Evolutionary conservation across 2,329 filamentous ascomycete species (phyloP), one percentile per base, ranked within the genome.

Genomic region (Scedosporium dehoogii): DNA sequence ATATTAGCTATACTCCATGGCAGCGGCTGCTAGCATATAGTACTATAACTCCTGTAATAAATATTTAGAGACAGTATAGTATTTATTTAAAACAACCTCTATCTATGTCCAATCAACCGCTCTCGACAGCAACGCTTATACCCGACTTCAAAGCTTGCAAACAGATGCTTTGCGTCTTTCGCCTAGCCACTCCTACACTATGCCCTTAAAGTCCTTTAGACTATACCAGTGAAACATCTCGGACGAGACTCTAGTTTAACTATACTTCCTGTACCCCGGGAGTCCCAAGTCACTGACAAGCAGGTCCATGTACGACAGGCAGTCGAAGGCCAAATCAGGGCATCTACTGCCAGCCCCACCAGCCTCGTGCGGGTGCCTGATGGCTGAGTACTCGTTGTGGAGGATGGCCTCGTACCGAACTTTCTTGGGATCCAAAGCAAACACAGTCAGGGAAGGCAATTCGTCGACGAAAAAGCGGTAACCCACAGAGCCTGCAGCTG

Each of bases 251-350:
- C 42, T 38, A 12, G 38, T 63, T 60, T 59, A 58, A 63, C 7
- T 57, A 60, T 14, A 25, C 58, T 63, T 63, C 58, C 62, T 41
- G 4, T 60, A 46, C n/a, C 42, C 56, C 12, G 25, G 41, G 23
- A 63, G 38, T 6, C 58, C 55, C 12, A 63, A 18, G 29, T 63
- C 62, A 2, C 58, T 56, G 2, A 63, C 58, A 6, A 63, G 62
- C 27, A 63, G n/a, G 33, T 63, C 62, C 14, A 27, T 41, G 44
- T 61, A 63, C 3, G 62, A 58, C 9, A 63, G 55, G 38, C 58
- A 58, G 38, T 63, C 62, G 18, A 63, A 58, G 4, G 61, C 62
- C 14, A 63, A 53, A 46, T 63, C 62, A n/a, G 62, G 62, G 44
- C 59, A 63, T n/a, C 58, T 9, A 14, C 55, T 44, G n/a, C 62